These are phyloP conservation scores for Penicillium longicatenatum DNA, from an alignment of 495 filamentous ascomycete genomes.

Conservation along the genomic window DNA sequence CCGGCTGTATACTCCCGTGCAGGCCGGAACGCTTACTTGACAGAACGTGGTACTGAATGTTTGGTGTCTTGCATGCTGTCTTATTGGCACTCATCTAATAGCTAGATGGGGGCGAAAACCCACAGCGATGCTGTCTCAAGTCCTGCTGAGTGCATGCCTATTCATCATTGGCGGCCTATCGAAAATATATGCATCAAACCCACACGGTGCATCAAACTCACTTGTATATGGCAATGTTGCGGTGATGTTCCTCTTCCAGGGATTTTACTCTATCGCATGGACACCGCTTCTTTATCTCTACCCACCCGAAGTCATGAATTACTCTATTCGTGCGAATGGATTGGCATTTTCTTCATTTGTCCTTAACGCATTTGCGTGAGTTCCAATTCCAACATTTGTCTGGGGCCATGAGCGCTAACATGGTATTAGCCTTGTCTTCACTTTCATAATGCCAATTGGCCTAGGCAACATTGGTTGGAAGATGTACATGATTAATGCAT, in stretches of 20 bases:
- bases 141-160: slow-evolving; percentile 42
- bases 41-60: slow-evolving; percentile 47
- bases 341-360: slow-evolving; percentile 23
- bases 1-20: not conserved
- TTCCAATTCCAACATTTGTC: not conserved
- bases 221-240: slow-evolving; percentile 44
- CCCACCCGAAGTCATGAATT: slow-evolving; percentile 53
- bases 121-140: slow-evolving; percentile 41
- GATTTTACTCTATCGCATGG: slow-evolving; percentile 61
- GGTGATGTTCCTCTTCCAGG: slow-evolving; percentile 53
- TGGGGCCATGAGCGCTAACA: not conserved
- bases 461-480: slow-evolving; percentile 34
- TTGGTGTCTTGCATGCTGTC: slow-evolving; percentile 41
- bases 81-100: slow-evolving; percentile 39
- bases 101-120: slow-evolving; percentile 46
- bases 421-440: slow-evolving; percentile 35
- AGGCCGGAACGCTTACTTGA: not conserved
- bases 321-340: slow-evolving; percentile 27
- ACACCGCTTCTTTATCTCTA: slow-evolving; percentile 62
- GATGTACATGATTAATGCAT: slow-evolving; percentile 30
- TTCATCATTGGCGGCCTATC: slow-evolving; percentile 54
- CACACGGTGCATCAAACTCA: slow-evolving; percentile 29
- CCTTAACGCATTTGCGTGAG: slow-evolving; percentile 52
- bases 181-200: slow-evolving; percentile 48
- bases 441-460: slow-evolving; percentile 54